These are phyloP conservation scores for Sarocladiaceae sp. DNA, from an alignment of 2,329 filamentous ascomycete species.

Conservation along the genomic window DNA sequence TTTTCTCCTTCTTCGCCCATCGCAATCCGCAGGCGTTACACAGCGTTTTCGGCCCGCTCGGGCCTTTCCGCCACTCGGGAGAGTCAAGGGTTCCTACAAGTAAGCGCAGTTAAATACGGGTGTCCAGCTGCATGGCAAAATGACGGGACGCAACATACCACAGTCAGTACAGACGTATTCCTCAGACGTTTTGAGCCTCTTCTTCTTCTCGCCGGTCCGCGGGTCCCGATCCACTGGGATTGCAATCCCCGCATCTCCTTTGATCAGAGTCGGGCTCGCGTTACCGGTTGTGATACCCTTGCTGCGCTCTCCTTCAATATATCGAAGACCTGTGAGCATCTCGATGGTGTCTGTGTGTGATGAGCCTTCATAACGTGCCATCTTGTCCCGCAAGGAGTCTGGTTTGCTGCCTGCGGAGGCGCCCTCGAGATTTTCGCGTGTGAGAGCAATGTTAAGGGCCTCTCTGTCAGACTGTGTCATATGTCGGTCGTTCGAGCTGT, in stretches of 20 bases:
- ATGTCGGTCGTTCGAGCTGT: slow-evolving; percentile 32
- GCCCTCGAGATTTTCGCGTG: slow-evolving; percentile 73
- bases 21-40: slow-evolving; percentile 87
- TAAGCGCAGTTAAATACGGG: neutral
- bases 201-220: slow-evolving; percentile 71
- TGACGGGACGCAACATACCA: slow-evolving; percentile 42
- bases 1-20: slow-evolving; percentile 80
- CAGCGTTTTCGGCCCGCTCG: slow-evolving; percentile 84
- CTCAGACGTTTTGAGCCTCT: slow-evolving; percentile 74
- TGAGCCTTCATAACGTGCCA: slow-evolving; percentile 71
- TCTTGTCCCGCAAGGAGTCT: slow-evolving; percentile 78
- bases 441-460: slow-evolving; percentile 61
- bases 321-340: slow-evolving; percentile 83
- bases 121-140: neutral
- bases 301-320: slow-evolving; percentile 82
- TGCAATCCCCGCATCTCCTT: slow-evolving; percentile 79
- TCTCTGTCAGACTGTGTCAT: slow-evolving; percentile 64
- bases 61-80: slow-evolving; percentile 93
- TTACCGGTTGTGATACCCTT: slow-evolving; percentile 83
- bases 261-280: slow-evolving; percentile 71
- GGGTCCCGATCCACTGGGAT: slow-evolving; percentile 75
- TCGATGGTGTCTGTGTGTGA: slow-evolving; percentile 84
- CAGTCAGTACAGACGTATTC: slow-evolving; percentile 97
- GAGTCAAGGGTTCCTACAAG: slow-evolving; percentile 70
- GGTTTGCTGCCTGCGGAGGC: slow-evolving; percentile 52